These are phyloP conservation scores for Metschnikowia koreensis DNA, from an alignment of 805 yeast species.

Conservation along the genomic window DNA sequence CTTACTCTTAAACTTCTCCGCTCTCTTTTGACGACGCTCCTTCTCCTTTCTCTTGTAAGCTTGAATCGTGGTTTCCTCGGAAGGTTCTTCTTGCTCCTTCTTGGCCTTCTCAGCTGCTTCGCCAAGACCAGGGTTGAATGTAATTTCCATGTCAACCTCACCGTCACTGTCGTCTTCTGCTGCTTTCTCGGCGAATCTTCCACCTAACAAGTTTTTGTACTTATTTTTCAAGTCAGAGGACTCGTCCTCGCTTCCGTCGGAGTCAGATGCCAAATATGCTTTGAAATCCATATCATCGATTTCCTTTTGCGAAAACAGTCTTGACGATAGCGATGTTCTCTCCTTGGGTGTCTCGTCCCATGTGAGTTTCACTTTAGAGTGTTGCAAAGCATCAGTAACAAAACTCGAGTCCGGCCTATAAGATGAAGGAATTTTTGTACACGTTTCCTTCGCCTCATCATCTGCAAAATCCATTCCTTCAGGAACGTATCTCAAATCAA, in stretches of 20 bases:
- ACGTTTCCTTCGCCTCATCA: slow-evolving; percentile 69
- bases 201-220: slow-evolving; percentile 58
- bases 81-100: slow-evolving; percentile 35
- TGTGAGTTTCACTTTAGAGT: slow-evolving; percentile 91
- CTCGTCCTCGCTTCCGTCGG: slow-evolving; percentile 43
- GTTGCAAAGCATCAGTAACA: slow-evolving; percentile 93
- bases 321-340: slow-evolving; percentile 69
- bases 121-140: slow-evolving; percentile 85
- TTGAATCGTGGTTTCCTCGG: slow-evolving; percentile 73
- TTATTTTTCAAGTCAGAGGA: slow-evolving; percentile 46
- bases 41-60: slow-evolving; percentile 83
- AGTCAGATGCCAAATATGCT: slow-evolving; percentile 76
- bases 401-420: slow-evolving; percentile 76
- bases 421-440: slow-evolving; percentile 67
- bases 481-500: slow-evolving; percentile 90
- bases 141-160: slow-evolving; percentile 92
- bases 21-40: slow-evolving; percentile 84
- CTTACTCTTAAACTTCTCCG: slow-evolving; percentile 67
- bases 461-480: slow-evolving; percentile 84
- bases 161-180: slow-evolving; percentile 41
- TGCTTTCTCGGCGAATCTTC: slow-evolving; percentile 34
- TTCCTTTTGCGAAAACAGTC: slow-evolving; percentile 85
- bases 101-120: slow-evolving; percentile 25
- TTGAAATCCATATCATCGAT: slow-evolving; percentile 87
- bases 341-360: slow-evolving; percentile 99